Base-by-base conservation (phyloP, 805 yeast species). In the Starmerella geochares region DNA sequence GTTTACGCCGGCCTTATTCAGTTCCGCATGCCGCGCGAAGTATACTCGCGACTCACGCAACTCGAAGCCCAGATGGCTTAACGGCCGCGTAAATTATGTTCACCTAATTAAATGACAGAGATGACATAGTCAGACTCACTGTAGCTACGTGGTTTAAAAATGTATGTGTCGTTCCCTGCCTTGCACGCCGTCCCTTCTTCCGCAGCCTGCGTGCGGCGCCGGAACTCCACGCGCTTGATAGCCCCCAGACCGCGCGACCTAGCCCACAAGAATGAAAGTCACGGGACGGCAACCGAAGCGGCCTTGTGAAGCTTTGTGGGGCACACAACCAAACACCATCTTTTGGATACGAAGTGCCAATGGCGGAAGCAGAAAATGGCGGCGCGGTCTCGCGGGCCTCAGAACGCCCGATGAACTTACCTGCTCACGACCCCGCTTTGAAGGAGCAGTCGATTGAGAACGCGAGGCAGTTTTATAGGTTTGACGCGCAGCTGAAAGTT, bases 1-100 rank as follows among this genome's bases (percentile, higher is more conserved):
- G 78, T 88, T 3, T 90, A 83, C 65, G 95, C 96, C 6, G 97
- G 96, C 53, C 83, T 90, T 80, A 81, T 88, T 32, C 94, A 86
- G 67, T 87, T 84, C 67, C 81, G 83, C 63, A 86, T 88, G 94
- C 94, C 96, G 8, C 67, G 82, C 51, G 66, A 64, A 50, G 58
- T 58, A 13, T 61, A 56, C 47, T 38, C 53, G 21, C 44, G 44
- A 21, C 49, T 61, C 25, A 57, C 62, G 20, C 48, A 54, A 38
- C 53, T 60, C 23, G 64, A 61, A 48, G 54, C 58, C 10, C 41
- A 46, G 45, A 40, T 50, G 24, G 39, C 29, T n/a, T 33, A 33
- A 19, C 16, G 35, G 6, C 5, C 5, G 6, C 6, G n/a, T 31
- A 31, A n/a, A 5, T 14, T 31, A 31, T 14, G 35, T 31, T 7